Conservation (phyloP, 345 rosid genomes). For the Eucalyptus curtisii region DNA sequence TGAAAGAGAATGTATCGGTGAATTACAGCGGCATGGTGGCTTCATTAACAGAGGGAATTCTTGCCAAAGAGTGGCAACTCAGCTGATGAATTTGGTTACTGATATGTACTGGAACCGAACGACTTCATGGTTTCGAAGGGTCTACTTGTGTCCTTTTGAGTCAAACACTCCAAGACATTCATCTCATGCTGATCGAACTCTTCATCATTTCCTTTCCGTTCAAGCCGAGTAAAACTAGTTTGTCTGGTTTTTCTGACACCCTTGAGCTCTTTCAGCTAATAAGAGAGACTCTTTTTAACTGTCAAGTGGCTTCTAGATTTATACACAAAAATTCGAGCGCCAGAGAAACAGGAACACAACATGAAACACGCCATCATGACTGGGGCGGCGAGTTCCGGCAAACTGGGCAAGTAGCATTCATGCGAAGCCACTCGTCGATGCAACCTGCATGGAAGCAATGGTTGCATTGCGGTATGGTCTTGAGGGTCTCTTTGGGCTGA, state of each 20-base stretch:
- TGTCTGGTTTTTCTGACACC: not conserved
- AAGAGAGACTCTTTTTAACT: not conserved
- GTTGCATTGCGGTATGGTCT: conserved; percentile 17
- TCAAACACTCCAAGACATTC: not conserved
- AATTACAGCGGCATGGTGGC: not conserved
- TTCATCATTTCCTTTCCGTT: not conserved
- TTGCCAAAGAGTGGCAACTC: not conserved
- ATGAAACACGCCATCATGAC: not conserved
- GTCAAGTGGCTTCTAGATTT: not conserved
- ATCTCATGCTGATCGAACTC: not conserved
- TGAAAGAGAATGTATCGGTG: not conserved
- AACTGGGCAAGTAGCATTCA: conserved; percentile 5
- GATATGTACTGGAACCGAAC: not conserved
- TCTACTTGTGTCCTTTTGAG: not conserved
- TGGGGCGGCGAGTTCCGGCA: not conserved
- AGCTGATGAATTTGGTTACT: not conserved
- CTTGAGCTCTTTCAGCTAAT: not conserved
- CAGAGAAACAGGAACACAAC: not conserved
- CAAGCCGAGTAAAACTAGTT: not conserved
- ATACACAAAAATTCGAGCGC: not conserved
- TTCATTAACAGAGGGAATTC: not conserved
- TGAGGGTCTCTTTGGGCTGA: conserved; percentile 19
- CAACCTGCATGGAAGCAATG: conserved; percentile 11
- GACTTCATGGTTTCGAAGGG: not conserved
- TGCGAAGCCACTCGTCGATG: conserved; percentile 4